Evolutionary conservation across 2,329 filamentous ascomycete genomes (phyloP).

Genomic region (Bertia moriformis): DNA sequence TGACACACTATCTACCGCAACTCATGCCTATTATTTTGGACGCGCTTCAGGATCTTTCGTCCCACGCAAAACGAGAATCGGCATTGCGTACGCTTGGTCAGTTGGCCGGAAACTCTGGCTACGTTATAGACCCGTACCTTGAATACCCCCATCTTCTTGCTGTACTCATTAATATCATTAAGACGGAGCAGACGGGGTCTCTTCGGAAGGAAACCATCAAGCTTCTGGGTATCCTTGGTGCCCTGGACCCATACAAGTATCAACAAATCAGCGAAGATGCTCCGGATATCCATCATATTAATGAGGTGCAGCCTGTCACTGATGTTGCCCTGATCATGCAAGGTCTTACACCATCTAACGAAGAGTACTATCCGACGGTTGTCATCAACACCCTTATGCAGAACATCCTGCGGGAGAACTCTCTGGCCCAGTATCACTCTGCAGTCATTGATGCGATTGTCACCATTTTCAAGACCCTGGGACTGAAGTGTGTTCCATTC

Average conservation of each 20-base stretch:
- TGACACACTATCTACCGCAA: constrained; percentile 78
- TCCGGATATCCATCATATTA: constrained; percentile 61
- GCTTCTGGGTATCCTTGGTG: constrained; percentile 85
- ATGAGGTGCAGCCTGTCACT: constrained; percentile 55
- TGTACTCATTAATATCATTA: constrained; percentile 84
- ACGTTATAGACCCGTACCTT: constrained; percentile 89
- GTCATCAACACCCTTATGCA: constrained; percentile 83
- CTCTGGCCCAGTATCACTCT: constrained; percentile 78
- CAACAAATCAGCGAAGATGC: constrained; percentile 81
- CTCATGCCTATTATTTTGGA: constrained; percentile 93
- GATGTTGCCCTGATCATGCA: constrained; percentile 98
- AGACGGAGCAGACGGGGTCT: constrained; percentile 70
- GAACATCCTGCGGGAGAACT: constrained; percentile 80
- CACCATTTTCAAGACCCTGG: constrained; percentile 94
- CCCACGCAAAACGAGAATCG: constrained; percentile 76
- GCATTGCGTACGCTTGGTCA: constrained; percentile 83
- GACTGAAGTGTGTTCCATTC: constrained; percentile 90
- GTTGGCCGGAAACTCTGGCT: constrained; percentile 87
- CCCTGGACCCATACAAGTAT: constrained; percentile 89
- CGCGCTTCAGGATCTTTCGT: constrained; percentile 85
- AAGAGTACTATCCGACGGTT: constrained; percentile 96
- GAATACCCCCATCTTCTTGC: constrained; percentile 90
- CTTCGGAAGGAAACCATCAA: constrained; percentile 91
- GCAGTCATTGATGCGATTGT: constrained; percentile 94
- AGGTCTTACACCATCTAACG: constrained; percentile 85